phyloP scores from a whole-genome alignment of 2,329 filamentous ascomycete genomes.

The Ophiostoma ulmi region DNA sequence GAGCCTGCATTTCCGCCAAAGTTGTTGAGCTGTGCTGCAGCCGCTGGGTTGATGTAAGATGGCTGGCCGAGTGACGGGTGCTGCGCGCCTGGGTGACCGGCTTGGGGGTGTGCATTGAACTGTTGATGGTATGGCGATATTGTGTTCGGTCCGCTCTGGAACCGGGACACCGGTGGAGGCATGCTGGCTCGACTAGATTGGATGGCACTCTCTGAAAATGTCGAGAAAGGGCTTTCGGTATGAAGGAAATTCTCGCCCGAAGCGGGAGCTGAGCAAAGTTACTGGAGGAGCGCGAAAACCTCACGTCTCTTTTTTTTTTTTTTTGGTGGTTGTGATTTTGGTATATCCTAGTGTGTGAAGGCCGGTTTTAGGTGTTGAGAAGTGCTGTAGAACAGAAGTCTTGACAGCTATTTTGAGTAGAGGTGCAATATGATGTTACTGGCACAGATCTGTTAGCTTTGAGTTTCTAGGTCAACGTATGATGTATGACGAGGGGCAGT shows the following conservation, averaged over 20 bases:
- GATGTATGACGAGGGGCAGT: constrained; percentile 9
- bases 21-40: constrained; percentile 52
- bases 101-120: constrained; percentile 51
- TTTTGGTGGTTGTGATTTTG: not conserved
- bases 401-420: no score
- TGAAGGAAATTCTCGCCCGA: not conserved
- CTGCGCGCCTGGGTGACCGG: constrained; percentile 41
- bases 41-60: constrained; percentile 58
- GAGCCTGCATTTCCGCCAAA: constrained; percentile 58
- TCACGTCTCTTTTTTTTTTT: not conserved
- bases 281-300: not conserved
- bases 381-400: not conserved
- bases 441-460: not conserved
- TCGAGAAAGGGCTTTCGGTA: not conserved
- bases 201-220: not conserved
- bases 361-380: not conserved
- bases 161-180: constrained; percentile 42
- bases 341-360: not conserved
- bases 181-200: constrained; percentile 28
- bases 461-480: not conserved
- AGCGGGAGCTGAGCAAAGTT: not conserved
- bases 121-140: constrained; percentile 47
- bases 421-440: not conserved
- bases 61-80: constrained; percentile 59
- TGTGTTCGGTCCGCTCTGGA: constrained; percentile 43